A percentile compares a stretch with the other conserved stretches of the same genome.
Evolutionary conservation across 2,329 filamentous ascomycete species (phyloP).

Genomic region (Ilyonectria robusta): DNA sequence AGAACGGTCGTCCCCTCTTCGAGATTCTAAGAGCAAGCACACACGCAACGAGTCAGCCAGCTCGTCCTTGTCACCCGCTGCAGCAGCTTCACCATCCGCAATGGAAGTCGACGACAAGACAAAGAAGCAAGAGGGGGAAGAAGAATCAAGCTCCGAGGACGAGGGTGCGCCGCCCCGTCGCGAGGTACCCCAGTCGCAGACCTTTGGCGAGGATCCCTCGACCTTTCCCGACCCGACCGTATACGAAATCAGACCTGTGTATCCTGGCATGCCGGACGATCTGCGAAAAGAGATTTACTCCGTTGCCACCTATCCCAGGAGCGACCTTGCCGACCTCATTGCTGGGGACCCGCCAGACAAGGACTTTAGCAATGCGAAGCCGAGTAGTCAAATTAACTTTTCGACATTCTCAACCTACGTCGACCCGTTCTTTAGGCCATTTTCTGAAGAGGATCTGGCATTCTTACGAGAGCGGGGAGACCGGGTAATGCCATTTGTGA

Average conservation of each 20-base stretch:
- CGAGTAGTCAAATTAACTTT: slow-evolving; percentile 93
- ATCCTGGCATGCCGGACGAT: slow-evolving; percentile 84
- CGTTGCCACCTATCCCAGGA: slow-evolving; percentile 85
- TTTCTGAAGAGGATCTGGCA: slow-evolving; percentile 93
- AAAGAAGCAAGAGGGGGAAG: slow-evolving; percentile 54
- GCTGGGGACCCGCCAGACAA: slow-evolving; percentile 92
- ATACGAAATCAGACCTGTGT: slow-evolving; percentile 88
- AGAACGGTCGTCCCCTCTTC: slow-evolving; percentile 69
- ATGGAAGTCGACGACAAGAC: slow-evolving; percentile 73
- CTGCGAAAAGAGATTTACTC: slow-evolving; percentile 90
- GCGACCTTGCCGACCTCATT: slow-evolving; percentile 86
- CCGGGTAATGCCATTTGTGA: slow-evolving; percentile 84
- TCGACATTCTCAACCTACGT: slow-evolving; percentile 93
- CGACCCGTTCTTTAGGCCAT: slow-evolving; percentile 90
- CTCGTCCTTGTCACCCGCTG: slow-evolving; percentile 72
- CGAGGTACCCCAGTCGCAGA: slow-evolving; percentile 83
- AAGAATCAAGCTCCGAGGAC: slow-evolving; percentile 70
- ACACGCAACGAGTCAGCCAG: slow-evolving; percentile 70
- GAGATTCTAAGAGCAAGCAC: slow-evolving; percentile 66
- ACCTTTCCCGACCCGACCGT: slow-evolving; percentile 93
- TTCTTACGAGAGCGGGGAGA: slow-evolving; percentile 94
- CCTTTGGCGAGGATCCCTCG: slow-evolving; percentile 92
- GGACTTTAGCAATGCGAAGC: slow-evolving; percentile 95
- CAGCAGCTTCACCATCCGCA: slow-evolving; percentile 63
- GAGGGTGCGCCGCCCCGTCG: slow-evolving; percentile 73